A percentile compares a stretch with the other conserved stretches of the same genome.
Conservation (phyloP, 805 yeast species). For the Metschnikowia continentalis region DNA sequence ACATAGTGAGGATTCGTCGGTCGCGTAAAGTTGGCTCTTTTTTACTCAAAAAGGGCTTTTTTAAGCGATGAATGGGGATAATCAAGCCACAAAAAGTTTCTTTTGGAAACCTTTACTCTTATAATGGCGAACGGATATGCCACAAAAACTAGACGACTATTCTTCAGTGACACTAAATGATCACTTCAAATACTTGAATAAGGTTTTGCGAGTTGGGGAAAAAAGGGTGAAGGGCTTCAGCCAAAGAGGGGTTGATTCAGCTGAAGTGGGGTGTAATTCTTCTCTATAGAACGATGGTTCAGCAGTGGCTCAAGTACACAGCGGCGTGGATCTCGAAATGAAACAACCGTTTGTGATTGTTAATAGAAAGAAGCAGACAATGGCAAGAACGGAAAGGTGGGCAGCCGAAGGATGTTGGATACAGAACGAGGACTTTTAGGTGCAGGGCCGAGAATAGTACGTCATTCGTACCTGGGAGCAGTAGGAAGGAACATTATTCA, state of each 20-base stretch:
- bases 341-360: not conserved
- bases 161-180: not conserved
- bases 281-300: not conserved
- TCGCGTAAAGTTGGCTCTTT: slow-evolving; percentile 1
- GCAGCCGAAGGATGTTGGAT: not conserved
- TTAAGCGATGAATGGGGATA: not conserved
- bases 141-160: not conserved
- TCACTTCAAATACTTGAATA: not conserved
- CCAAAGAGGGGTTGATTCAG: not conserved
- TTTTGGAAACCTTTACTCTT: not conserved
- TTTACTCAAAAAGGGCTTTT: not conserved
- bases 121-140: not conserved
- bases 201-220: slow-evolving; percentile 1
- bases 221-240: not conserved
- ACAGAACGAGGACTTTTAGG: slow-evolving; percentile 3
- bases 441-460: slow-evolving; percentile 4
- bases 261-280: not conserved
- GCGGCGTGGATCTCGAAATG: not conserved
- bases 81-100: not conserved
- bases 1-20: not conserved
- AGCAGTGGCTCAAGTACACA: not conserved
- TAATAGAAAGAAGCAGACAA: not conserved
- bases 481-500: slow-evolving; percentile 1
- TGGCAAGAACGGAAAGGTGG: not conserved
- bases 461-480: slow-evolving; percentile 3